Conservation (phyloP, 73 alveolate genomes). For the Paraurostyla sp. region DNA sequence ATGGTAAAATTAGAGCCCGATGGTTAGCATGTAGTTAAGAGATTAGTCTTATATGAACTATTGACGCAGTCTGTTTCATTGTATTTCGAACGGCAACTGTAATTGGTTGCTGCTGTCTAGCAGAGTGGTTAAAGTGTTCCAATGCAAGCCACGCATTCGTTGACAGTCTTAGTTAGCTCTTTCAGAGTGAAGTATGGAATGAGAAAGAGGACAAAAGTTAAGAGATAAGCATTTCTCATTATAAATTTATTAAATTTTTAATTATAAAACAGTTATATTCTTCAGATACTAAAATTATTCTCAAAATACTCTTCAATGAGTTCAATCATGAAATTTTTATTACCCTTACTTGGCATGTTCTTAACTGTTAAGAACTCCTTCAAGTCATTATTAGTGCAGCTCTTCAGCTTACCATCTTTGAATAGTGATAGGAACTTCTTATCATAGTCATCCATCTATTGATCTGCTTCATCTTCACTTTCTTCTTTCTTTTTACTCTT, state of each 20-base stretch:
- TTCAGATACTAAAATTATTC: neutral
- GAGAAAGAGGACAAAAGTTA: neutral
- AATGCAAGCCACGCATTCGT: slow-evolving; percentile 31
- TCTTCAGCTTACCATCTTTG: slow-evolving; percentile 16
- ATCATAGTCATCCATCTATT: slow-evolving; percentile 6
- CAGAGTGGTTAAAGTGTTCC: slow-evolving; percentile 26
- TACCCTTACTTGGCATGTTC: slow-evolving; percentile 45
- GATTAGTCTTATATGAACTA: neutral
- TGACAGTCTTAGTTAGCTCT: neutral
- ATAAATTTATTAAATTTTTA: neutral
- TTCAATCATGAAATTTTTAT: slow-evolving; percentile 19
- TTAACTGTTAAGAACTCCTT: slow-evolving; percentile 40
- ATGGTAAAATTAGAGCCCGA: slow-evolving; percentile 8
- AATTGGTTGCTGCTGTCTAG: neutral
- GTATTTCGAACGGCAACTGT: neutral
- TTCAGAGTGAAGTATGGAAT: neutral
- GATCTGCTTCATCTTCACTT: neutral
- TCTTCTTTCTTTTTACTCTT: neutral
- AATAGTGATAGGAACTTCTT: neutral
- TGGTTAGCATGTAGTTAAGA: slow-evolving; percentile 10
- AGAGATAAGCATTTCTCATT: neutral
- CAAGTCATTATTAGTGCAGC: neutral
- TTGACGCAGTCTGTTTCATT: slow-evolving; percentile 13
- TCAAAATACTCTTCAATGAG: slow-evolving; percentile 57
- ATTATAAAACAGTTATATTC: neutral